phyloP scores from a whole-genome alignment of 768 basidiomycete genomes.

The Hericium alpestre region DNA sequence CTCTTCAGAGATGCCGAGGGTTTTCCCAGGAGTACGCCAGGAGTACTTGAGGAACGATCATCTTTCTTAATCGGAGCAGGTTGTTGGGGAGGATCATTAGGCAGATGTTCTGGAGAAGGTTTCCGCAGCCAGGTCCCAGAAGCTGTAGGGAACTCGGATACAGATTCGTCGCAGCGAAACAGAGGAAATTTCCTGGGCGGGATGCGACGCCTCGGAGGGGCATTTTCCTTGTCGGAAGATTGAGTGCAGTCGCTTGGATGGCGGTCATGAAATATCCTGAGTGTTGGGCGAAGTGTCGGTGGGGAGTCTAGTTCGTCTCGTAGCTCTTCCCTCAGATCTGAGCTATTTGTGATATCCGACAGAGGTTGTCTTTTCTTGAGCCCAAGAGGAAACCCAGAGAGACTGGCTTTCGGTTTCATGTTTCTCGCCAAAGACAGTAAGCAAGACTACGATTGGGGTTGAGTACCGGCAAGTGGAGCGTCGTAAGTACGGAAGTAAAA shows the following conservation, averaged over 20 bases:
- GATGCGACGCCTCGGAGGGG: neutral
- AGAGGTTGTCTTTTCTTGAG: conserved; percentile 5
- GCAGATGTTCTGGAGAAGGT: too few species aligned
- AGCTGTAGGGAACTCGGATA: neutral
- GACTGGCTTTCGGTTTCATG: neutral
- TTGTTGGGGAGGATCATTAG: too few species aligned
- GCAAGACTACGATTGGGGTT: neutral
- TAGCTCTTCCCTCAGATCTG: neutral
- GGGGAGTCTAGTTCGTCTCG: neutral
- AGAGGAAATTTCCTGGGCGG: neutral
- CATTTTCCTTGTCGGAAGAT: neutral
- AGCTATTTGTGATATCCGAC: conserved; percentile 8
- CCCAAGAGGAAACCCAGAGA: neutral
- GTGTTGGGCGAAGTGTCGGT: neutral
- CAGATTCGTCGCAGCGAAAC: neutral
- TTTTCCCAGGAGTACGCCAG: too few species aligned
- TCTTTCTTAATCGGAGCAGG: too few species aligned
- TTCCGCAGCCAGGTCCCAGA: too few species aligned
- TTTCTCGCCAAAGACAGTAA: neutral
- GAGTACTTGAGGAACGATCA: too few species aligned
- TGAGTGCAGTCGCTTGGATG: neutral
- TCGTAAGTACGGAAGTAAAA: neutral
- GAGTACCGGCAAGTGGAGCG: neutral
- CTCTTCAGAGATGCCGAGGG: too few species aligned
- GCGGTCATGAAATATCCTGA: neutral